Conservation (phyloP, 192 early-diverging fungal genomes). For the Backusella sp. region DNA sequence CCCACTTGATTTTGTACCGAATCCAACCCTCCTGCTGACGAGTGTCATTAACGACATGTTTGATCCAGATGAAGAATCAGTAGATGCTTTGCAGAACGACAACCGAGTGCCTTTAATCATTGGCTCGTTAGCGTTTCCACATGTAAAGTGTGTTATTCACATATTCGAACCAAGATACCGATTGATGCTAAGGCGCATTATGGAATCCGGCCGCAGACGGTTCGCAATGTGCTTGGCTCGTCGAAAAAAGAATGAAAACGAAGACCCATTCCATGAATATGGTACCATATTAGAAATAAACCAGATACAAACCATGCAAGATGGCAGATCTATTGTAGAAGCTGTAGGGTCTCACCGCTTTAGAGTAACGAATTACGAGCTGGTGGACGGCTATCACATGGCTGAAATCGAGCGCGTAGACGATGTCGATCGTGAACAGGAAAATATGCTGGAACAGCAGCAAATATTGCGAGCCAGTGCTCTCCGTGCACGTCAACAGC, state of each 20-base stretch:
- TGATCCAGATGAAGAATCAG: conserved; percentile 8
- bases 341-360: conserved; percentile 47
- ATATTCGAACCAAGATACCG: conserved; percentile 60
- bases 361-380: conserved; percentile 32
- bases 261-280: conserved; percentile 34
- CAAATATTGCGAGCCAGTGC: conserved; percentile 13
- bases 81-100: not conserved
- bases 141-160: conserved; percentile 53
- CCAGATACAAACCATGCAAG: conserved; percentile 37
- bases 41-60: not conserved
- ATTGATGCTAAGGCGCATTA: conserved; percentile 48
- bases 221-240: conserved; percentile 5
- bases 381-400: conserved; percentile 45
- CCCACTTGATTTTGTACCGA: not conserved
- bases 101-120: conserved; percentile 50
- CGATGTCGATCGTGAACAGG: conserved; percentile 42
- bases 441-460: conserved; percentile 27
- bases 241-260: conserved; percentile 1
- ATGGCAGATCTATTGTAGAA: conserved; percentile 51
- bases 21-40: not conserved
- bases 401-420: conserved; percentile 45
- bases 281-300: conserved; percentile 53
- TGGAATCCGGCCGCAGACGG: conserved; percentile 37
- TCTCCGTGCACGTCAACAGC: not conserved
- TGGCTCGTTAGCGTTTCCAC: conserved; percentile 51